Percentiles rank a stretch among this genome's conserved stretches.
Conservation (phyloP, 352 stramenopile species). For the Phytopythium mirpurense region DNA sequence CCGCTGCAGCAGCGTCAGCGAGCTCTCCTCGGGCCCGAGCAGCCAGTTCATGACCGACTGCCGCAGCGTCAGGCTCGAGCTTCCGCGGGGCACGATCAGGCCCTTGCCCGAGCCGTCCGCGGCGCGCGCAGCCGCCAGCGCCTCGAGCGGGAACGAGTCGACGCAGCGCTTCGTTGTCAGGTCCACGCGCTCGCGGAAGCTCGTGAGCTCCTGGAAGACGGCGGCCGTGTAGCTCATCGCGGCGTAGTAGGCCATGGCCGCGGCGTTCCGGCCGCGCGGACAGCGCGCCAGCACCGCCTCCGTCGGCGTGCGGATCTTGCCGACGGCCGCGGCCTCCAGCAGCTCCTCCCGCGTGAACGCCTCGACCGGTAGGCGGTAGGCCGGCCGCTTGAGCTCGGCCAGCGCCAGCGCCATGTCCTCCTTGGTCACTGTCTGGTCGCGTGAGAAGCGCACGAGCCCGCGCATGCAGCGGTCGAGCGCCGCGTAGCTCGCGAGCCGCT, state of each 20-base stretch:
- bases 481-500: conserved; percentile 51
- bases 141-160: conserved; percentile 41
- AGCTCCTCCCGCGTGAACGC: conserved; percentile 70
- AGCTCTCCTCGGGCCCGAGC: conserved; percentile 41
- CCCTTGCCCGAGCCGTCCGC: conserved; percentile 29
- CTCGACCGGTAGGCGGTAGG: conserved; percentile 45
- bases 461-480: conserved; percentile 62
- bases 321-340: conserved; percentile 23
- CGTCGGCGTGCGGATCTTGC: conserved; percentile 48
- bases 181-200: conserved; percentile 51
- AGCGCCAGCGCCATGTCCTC: conserved; percentile 59
- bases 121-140: neutral
- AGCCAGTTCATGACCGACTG: conserved; percentile 57
- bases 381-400: conserved; percentile 17
- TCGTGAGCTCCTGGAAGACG: conserved; percentile 51
- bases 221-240: conserved; percentile 52
- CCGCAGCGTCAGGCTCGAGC: conserved; percentile 32
- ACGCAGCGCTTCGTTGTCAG: conserved; percentile 23
- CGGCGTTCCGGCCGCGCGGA: conserved; percentile 41
- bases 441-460: conserved; percentile 30
- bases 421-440: conserved; percentile 59
- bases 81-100: conserved; percentile 40
- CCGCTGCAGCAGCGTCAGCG: conserved; percentile 35
- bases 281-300: conserved; percentile 42
- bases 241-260: conserved; percentile 62